Conservation (phyloP, 2,329 filamentous ascomycete genomes). For the Emmonsia crescens region DNA sequence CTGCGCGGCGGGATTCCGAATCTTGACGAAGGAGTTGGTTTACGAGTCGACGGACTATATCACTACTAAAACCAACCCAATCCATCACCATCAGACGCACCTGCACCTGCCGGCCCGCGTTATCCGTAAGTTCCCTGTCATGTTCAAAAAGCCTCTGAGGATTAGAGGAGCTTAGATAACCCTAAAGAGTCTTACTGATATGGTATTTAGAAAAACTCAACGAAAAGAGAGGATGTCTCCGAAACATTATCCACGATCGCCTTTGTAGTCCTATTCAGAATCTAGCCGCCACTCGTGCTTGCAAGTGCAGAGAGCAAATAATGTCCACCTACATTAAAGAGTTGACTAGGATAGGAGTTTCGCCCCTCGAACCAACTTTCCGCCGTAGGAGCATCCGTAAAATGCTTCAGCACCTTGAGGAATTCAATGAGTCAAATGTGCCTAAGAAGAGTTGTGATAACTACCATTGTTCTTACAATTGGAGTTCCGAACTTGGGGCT, state of each 20-base stretch:
- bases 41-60: background rate
- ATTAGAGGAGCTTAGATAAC: background rate
- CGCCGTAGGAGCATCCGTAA: background rate
- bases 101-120: background rate
- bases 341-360: background rate
- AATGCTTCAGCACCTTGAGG: background rate
- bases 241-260: constrained; percentile 1
- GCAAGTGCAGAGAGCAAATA: background rate
- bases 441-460: background rate
- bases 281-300: background rate
- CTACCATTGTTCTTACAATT: background rate
- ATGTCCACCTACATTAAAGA: background rate
- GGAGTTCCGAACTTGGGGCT: background rate
- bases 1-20: background rate
- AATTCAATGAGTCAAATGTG: background rate
- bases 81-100: background rate
- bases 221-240: background rate
- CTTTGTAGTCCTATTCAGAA: background rate
- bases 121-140: background rate
- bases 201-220: background rate
- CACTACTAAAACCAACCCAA: background rate
- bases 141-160: background rate
- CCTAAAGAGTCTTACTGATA: background rate
- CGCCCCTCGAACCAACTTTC: background rate
- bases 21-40: background rate